phyloP scores from a whole-genome alignment of 352 stramenopile species.

The Phytophthora nicotianae region DNA sequence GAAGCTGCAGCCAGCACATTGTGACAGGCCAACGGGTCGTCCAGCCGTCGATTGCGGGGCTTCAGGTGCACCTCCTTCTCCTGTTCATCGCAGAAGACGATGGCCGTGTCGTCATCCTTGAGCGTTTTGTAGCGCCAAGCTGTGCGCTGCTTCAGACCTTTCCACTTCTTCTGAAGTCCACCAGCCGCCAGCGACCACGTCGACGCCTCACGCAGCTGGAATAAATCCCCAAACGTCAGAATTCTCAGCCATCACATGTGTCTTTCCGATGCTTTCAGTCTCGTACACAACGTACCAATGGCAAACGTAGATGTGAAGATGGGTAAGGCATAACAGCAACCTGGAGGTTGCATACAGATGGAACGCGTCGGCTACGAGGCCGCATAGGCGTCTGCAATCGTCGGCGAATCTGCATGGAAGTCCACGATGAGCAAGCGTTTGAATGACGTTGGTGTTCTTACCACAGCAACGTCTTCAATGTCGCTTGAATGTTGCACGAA shows the following conservation, averaged over 20 bases:
- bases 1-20: conserved; percentile 71
- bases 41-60: conserved; percentile 51
- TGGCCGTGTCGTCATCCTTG: conserved; percentile 71
- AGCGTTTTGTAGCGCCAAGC: conserved; percentile 82
- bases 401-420: conserved; percentile 18
- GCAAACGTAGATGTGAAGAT: not conserved
- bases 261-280: conserved; percentile 1
- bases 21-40: conserved; percentile 78
- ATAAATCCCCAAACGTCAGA: conserved; percentile 8
- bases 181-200: conserved; percentile 81
- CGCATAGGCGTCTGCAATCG: conserved; percentile 22
- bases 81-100: conserved; percentile 77
- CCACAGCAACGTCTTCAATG: not conserved
- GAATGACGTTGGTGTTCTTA: not conserved
- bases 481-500: conserved; percentile 6
- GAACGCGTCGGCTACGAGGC: conserved; percentile 5
- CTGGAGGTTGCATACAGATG: conserved; percentile 1
- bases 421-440: conserved; percentile 2
- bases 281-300: conserved; percentile 19
- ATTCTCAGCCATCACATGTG: not conserved
- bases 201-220: conserved; percentile 44
- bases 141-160: conserved; percentile 82
- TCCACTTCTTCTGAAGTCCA: conserved; percentile 82
- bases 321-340: not conserved
- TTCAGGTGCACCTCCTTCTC: conserved; percentile 78